Conservation (phyloP, 1,284 basidiomycete species). For the Cerrena zonata region DNA sequence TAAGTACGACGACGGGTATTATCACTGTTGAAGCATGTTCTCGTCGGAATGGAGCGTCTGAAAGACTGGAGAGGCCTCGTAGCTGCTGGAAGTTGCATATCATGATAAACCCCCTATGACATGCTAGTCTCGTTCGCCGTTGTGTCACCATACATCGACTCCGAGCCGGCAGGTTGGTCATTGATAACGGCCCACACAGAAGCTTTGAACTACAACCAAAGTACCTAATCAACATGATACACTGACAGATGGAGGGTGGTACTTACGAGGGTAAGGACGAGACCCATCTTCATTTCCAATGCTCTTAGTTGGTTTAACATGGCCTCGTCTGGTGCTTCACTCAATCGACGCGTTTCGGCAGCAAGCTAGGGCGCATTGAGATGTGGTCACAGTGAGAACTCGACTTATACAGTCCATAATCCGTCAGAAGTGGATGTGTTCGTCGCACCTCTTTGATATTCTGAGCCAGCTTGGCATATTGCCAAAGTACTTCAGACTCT, state of each 20-base stretch:
- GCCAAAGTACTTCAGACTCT: conserved; percentile 56
- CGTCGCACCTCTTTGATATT: conserved; percentile 49
- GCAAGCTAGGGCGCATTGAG: conserved; percentile 39
- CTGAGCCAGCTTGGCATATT: conserved; percentile 51
- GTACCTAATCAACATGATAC: too few relatives aligned
- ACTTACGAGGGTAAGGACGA: conserved; percentile 82
- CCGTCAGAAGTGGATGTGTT: too few relatives aligned
- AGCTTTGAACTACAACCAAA: conserved; percentile 72
- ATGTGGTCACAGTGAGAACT: too few relatives aligned
- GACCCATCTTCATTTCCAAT: conserved; percentile 90
- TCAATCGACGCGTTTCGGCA: conserved; percentile 51
- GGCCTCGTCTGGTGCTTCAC: conserved; percentile 65
- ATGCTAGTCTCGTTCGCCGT: conserved; percentile 31
- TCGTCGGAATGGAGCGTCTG: too few relatives aligned
- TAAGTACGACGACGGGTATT: too few relatives aligned
- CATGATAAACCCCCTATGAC: too few relatives aligned
- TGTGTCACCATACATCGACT: conserved; percentile 22
- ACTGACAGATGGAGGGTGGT: too few relatives aligned
- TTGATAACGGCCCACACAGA: conserved; percentile 93
- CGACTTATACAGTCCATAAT: too few relatives aligned
- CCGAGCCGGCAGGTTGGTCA: conserved; percentile 62
- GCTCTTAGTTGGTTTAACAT: conserved; percentile 76
- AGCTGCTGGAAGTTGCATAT: too few relatives aligned
- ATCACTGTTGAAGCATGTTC: too few relatives aligned
- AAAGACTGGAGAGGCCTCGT: too few relatives aligned